phyloP scores from a whole-genome alignment of 257 asterid genomes.

The Salvia splendens region DNA sequence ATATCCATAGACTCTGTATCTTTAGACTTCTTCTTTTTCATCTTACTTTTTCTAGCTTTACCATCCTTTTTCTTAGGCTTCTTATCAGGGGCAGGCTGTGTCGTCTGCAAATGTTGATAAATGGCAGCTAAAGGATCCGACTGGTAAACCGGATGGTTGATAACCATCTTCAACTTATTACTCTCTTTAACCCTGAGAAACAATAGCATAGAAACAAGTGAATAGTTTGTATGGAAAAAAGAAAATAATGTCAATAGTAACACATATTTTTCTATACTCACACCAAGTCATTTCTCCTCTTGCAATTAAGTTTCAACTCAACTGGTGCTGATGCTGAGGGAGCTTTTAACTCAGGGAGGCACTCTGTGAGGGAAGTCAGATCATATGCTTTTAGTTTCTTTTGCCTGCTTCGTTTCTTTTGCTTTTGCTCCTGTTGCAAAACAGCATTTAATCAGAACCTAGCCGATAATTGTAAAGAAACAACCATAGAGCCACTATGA shows the following conservation, averaged over 20 bases:
- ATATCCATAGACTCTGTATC: constrained; percentile 61
- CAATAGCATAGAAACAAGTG: constrained; percentile 12
- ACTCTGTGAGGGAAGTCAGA: constrained; percentile 62
- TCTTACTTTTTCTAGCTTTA: constrained; percentile 46
- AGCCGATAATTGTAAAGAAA: neutral
- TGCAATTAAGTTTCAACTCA: constrained; percentile 61
- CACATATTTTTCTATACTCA: constrained; percentile 40
- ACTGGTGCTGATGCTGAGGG: constrained; percentile 41
- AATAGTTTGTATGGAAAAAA: constrained; percentile 22
- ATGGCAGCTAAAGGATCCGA: constrained; percentile 74
- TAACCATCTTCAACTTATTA: constrained; percentile 57
- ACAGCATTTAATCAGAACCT: constrained; percentile 11
- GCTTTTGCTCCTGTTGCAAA: constrained; percentile 51
- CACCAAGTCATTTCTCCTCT: constrained; percentile 63
- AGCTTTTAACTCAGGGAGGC: constrained; percentile 63
- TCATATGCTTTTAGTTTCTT: constrained; percentile 76
- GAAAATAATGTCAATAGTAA: neutral
- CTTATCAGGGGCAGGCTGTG: constrained; percentile 59
- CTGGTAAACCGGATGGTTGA: constrained; percentile 58
- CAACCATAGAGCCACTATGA: neutral
- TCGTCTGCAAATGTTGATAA: constrained; percentile 66
- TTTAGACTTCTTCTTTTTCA: constrained; percentile 51
- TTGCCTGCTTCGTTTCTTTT: constrained; percentile 47
- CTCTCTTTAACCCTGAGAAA: constrained; percentile 70
- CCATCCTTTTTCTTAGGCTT: constrained; percentile 51